Conservation (phyloP, 164 flowering plant species). For the Platanus orientalis region DNA sequence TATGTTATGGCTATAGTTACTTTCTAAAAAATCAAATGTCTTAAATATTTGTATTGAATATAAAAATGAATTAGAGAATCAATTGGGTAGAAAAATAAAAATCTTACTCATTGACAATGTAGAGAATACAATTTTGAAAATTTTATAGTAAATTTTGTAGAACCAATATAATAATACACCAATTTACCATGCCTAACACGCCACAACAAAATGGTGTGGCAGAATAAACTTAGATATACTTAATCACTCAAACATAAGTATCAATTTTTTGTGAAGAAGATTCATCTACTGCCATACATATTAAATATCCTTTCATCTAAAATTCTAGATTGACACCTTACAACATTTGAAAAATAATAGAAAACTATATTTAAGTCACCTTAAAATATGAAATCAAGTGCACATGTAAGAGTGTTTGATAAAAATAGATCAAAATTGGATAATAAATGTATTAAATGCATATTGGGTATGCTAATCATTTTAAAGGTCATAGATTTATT, state of each 20-base stretch:
- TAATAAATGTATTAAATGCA: too few species aligned
- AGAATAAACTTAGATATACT: background rate
- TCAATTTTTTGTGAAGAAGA: background rate
- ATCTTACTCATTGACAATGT: too few species aligned
- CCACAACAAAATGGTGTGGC: background rate
- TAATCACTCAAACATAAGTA: background rate
- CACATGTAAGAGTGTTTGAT: conserved; percentile 5
- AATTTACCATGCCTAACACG: background rate
- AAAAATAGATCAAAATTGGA: too few species aligned
- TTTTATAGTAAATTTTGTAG: background rate
- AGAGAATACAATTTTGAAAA: background rate
- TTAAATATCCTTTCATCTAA: conserved; percentile 1
- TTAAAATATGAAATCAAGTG: background rate
- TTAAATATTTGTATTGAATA: background rate
- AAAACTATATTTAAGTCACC: background rate
- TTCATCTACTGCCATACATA: background rate
- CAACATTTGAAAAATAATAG: background rate
- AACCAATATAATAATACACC: background rate
- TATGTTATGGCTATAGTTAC: too few species aligned
- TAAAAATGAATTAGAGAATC: background rate
- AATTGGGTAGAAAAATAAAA: background rate
- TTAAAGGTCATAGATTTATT: too few species aligned
- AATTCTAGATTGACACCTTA: background rate
- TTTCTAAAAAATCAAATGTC: background rate
- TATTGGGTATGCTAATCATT: too few species aligned